Base-by-base conservation (phyloP, 1,139 yeast genomes). In the Diutina rugosa region DNA sequence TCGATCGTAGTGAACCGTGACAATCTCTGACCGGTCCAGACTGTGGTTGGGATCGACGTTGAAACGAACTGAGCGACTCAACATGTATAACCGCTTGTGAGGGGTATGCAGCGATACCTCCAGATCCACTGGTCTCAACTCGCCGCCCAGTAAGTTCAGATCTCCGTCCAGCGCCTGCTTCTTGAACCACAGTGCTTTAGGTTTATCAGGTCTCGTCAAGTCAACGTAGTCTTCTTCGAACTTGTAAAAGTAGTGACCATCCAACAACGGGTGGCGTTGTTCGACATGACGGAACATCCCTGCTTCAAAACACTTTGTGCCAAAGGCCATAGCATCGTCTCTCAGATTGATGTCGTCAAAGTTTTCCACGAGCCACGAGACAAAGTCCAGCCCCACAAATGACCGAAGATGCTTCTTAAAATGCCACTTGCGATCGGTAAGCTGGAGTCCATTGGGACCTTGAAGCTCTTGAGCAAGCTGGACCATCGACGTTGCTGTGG, bases 201-300 rank as follows among this genome's bases (percentile, higher is more conserved):
- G 53, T 38, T 49, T 30, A 6, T 49, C 53, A 7, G 48, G 46
- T 7, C 48, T 65, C 14, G 70, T 62, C 54, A 69, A 68, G 56
- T 74, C 79, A 12, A 73, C 69, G 63, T 78, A 86, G 51, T 85
- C 85, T 0, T 80, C 80, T 47, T 79, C 79, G 56, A 91, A 69
- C 61, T 83, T 86, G 65, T 93, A 93, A 66, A 91, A 91, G 66
- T 90, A 93, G 65, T 93, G 91, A 0, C 99, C 99, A 70, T 91
- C 96, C 56, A 90, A 71, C 60, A 93, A 88, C 1, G 87, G 82
- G 65, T 93, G 98, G 51, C 93, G 78, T 54, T 81, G 76, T 60
- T 88, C 90, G 35, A 90, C 97, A 65, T 93, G 98, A 38, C 72
- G 77, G 67, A 93, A 84, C 30, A 93, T 66, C 0, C 88, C 89